phyloP scores from a whole-genome alignment of 352 stramenopile genomes.

The Thalassiosira oceanica region DNA sequence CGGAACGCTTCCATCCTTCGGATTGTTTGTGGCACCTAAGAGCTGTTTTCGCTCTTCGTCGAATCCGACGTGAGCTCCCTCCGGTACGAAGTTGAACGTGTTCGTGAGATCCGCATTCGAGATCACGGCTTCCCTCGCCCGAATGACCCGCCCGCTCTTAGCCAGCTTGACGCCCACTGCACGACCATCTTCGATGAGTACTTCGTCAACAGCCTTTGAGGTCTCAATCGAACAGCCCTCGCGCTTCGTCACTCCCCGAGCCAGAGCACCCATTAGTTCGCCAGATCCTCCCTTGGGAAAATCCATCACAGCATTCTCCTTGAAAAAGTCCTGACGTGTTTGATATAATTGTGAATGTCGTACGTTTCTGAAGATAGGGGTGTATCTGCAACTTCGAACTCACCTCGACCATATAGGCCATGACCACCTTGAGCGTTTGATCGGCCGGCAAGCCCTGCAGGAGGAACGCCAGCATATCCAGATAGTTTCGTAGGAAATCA shows the following conservation, averaged over 20 bases:
- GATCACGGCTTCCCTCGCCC: constrained; percentile 77
- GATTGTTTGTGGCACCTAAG: constrained; percentile 60
- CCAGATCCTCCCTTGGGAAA: constrained; percentile 78
- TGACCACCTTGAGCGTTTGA: constrained; percentile 82
- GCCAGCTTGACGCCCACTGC: constrained; percentile 62
- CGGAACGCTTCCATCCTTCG: constrained; percentile 54
- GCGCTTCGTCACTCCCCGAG: constrained; percentile 65
- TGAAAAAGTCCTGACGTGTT: constrained; percentile 81
- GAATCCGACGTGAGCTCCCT: constrained; percentile 32
- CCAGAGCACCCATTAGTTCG: constrained; percentile 69
- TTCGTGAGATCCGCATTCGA: constrained; percentile 80
- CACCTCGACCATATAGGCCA: constrained; percentile 80
- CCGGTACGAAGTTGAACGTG: constrained; percentile 68
- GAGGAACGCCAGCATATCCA: constrained; percentile 84
- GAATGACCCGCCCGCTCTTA: constrained; percentile 50
- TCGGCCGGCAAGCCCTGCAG: constrained; percentile 78
- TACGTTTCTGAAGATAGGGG: too few species aligned
- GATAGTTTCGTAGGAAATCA: constrained; percentile 83
- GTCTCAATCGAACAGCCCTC: constrained; percentile 41
- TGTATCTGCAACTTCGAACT: too few species aligned
- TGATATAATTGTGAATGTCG: too few species aligned
- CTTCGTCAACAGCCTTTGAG: constrained; percentile 70
- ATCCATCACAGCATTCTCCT: constrained; percentile 73
- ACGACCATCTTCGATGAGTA: constrained; percentile 68
- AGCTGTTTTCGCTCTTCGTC: constrained; percentile 56